Conservation (phyloP, 1,284 basidiomycete genomes). For the Porogramme epimiltina region DNA sequence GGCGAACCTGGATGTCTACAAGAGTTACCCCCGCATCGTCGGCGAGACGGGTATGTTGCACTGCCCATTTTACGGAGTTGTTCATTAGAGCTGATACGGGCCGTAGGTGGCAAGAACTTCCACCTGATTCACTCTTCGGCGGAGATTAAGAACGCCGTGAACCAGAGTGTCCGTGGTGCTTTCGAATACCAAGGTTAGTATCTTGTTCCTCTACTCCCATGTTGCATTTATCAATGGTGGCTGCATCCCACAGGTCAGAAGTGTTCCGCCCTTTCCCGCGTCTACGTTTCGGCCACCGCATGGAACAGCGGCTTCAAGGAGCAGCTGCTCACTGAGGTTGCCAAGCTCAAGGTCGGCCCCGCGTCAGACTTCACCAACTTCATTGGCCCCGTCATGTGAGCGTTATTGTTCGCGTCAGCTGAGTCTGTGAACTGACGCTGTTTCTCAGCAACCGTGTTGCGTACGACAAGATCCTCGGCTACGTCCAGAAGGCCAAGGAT, state of each 20-base stretch:
- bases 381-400: constrained; percentile 94
- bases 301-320: constrained; percentile 92
- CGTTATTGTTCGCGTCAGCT: constrained; percentile 10
- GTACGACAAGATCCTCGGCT: constrained; percentile 86
- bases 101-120: constrained; percentile 92
- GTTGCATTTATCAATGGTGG: constrained; percentile 1
- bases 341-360: constrained; percentile 85
- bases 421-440: background rate
- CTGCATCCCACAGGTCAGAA: constrained; percentile 74
- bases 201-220: background rate
- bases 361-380: constrained; percentile 85
- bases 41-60: constrained; percentile 74
- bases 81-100: background rate
- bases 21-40: constrained; percentile 91
- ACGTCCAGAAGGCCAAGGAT: constrained; percentile 88
- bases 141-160: constrained; percentile 84
- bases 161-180: constrained; percentile 87
- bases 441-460: constrained; percentile 69
- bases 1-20: constrained; percentile 84
- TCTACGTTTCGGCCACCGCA: constrained; percentile 87
- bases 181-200: constrained; percentile 94
- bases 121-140: constrained; percentile 91
- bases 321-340: constrained; percentile 72
- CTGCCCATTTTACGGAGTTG: background rate
- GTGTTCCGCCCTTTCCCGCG: constrained; percentile 91